Evolutionary conservation across 225 moss, liverwort and hornwort genomes (phyloP).

Genomic region (Polytrichum commune): DNA sequence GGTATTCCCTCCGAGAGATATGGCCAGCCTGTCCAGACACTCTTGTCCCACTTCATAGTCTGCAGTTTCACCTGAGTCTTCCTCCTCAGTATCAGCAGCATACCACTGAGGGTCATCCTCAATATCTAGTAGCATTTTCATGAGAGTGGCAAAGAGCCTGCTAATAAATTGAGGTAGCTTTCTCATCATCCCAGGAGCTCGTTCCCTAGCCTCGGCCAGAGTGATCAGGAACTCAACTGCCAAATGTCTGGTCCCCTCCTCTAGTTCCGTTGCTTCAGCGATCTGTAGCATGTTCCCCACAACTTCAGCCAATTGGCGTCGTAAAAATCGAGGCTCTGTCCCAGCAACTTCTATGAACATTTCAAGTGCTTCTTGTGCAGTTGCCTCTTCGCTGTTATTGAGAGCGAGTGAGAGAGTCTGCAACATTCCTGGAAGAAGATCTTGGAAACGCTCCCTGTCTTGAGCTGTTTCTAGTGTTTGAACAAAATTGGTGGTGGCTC

Average conservation of each 20-base stretch:
- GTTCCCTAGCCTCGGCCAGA: slow-evolving; percentile 87
- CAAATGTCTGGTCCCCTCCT: slow-evolving; percentile 91
- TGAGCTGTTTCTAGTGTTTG: slow-evolving; percentile 88
- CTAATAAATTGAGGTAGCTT: slow-evolving; percentile 82
- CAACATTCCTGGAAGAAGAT: slow-evolving; percentile 93
- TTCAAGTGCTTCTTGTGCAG: slow-evolving; percentile 94
- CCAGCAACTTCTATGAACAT: slow-evolving; percentile 98
- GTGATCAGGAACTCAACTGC: slow-evolving; percentile 97
- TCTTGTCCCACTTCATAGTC: slow-evolving; percentile 99
- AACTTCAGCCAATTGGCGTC: slow-evolving; percentile 87
- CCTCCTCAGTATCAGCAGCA: slow-evolving; percentile 88
- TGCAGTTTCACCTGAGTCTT: slow-evolving; percentile 80
- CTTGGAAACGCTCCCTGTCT: slow-evolving; percentile 93
- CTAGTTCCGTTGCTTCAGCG: slow-evolving; percentile 82
- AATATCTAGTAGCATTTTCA: slow-evolving; percentile 93
- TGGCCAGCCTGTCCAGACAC: slow-evolving; percentile 86
- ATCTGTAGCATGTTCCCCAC: slow-evolving; percentile 98
- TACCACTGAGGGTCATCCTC: slow-evolving; percentile 92
- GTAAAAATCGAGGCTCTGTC: slow-evolving; percentile 92
- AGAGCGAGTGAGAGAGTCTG: slow-evolving; percentile 90
- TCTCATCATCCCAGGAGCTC: slow-evolving; percentile 99
- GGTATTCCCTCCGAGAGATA: slow-evolving; percentile 96
- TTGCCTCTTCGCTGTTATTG: slow-evolving; percentile 85
- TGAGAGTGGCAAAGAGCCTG: slow-evolving; percentile 75
- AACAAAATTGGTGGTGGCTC: slow-evolving; percentile 98